A percentile compares a stretch with the other conserved stretches of the same genome.
Evolutionary conservation across 176 grass and related monocot species (phyloP).

Genomic region (Avena eriantha): DNA sequence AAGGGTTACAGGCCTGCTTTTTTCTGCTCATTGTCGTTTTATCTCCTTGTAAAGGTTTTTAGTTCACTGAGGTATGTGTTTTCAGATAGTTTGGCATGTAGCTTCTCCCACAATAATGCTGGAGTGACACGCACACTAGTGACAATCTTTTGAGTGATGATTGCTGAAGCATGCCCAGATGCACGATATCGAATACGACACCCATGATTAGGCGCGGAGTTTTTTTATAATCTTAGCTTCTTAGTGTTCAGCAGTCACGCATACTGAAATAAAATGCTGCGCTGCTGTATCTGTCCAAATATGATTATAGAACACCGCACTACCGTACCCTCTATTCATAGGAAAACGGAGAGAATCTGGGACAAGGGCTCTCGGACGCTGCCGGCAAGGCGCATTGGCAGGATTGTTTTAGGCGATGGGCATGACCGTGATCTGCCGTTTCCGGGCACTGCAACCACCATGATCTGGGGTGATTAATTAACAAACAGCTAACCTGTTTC

Average conservation of each 20-base stretch:
- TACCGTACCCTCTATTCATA: neutral
- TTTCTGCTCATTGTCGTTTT: neutral
- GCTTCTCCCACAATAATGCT: neutral
- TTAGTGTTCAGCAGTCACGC: too few species aligned
- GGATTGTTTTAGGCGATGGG: neutral
- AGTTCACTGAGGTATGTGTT: neutral
- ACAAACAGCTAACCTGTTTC: slow-evolving; percentile 4
- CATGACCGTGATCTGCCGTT: slow-evolving; percentile 16
- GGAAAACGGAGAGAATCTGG: neutral
- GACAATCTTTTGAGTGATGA: neutral
- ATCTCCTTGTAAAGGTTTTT: neutral
- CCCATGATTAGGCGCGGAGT: slow-evolving; percentile 22
- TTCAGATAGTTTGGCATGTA: neutral
- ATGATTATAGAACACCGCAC: slow-evolving; percentile 11
- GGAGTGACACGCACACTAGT: neutral
- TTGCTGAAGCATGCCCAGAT: neutral
- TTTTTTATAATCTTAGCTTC: too few species aligned
- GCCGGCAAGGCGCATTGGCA: neutral
- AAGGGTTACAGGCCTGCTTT: neutral
- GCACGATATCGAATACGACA: slow-evolving; percentile 21
- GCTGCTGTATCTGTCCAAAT: neutral
- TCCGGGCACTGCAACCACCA: slow-evolving; percentile 10
- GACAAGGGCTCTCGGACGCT: neutral
- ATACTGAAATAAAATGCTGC: too few species aligned
- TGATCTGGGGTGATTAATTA: slow-evolving; percentile 47